Base-by-base conservation (phyloP, 345 rosid species). In the Mallotus nudiflorus region DNA sequence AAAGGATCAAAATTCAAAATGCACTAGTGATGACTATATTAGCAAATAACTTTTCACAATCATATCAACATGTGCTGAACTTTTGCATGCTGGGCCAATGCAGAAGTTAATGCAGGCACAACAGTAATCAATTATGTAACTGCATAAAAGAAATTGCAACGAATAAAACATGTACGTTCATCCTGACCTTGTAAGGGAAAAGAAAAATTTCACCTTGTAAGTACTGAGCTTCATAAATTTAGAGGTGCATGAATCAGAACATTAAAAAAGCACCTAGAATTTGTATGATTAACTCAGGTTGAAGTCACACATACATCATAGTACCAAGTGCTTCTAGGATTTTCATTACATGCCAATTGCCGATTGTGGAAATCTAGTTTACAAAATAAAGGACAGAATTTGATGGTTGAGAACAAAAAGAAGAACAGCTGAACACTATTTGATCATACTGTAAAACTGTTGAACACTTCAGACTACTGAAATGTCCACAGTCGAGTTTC, bases 251-350 rank as follows among this genome's bases (percentile, higher is more conserved):
- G 4, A 19, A 37, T 24, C 65, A 61, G 31, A 61, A 37, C 44
- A 9, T 18, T 10, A 61, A 10, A 35, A 4, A 59, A 35, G 10
- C 1, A 24, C 25, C 24, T 19, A 18, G 1, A 19, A 31, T 33
- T 35, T 35, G 18, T 10, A 39, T 18, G 27, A 48, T 9, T 8
- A 39, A n/a, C 13, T 61, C 13, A 29, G 28, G 19, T n/a, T 61
- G 65, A 61, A 61, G 49, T 61, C 27, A 37, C 6, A 37, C 10
- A 61, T n/a, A n/a, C n/a, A n/a, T n/a, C n/a, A n/a, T n/a, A n/a
- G n/a, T n/a, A n/a, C n/a, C n/a, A n/a, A n/a, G 42, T 39, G 46
- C 14, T 3, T 42, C 46, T 12, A 22, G 3, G 15, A 10, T 52
- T 22, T 20, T 13, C 15, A 6, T 50, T 9, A 2, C 24, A 22